Base-by-base conservation (phyloP, 1,284 basidiomycete species). In the Erythrobasidium hasegawianum region DNA sequence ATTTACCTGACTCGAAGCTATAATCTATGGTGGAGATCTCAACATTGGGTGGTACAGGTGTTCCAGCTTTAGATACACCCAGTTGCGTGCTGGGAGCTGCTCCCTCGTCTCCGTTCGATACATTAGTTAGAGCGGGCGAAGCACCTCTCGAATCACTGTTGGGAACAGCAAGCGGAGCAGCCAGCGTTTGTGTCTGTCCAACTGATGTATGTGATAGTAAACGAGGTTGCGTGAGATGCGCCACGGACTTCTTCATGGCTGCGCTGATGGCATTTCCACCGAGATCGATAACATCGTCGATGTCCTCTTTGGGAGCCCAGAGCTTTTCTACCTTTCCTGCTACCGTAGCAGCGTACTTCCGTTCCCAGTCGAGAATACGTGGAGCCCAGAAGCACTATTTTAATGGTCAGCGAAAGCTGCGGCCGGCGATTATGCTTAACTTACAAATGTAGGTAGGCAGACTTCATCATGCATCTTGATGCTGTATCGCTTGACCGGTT, bases 401-500 rank as follows among this genome's bases (percentile, higher is more conserved):
- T 24, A 24, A 55, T 22, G 14, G 5, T 45, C 18, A 59, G 33
- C 56, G 33, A 18, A 33, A n/a, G 9, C 26, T 38, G 43, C 43
- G 5, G 29, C 16, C 16, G 27, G 22, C 4, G 11, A 11, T 5
- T 3, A 1, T 43, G 10, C n/a, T n/a, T n/a, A 18, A 77, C 81
- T 69, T 74, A 90, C 90, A 86, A 97, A 90, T 0, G 95, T 90
- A 0, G 93, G 92, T 40, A 98, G 81, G 66, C 97, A 94, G 64
- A 90, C 87, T 79, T 98, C 96, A 76, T 98, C 96, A 75, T 97
- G 98, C 3, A 89, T 87, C 29, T 92, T 85, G 62, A 97, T 80
- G 24, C 86, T 86, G 77, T 94, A 98, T 77, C 97, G 97, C 74
- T 87, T 83, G 1, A 92, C 88, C 16, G 86, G 80, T 67, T 85